phyloP scores from a whole-genome alignment of 345 rosid species.

The Salix arbutifolia region DNA sequence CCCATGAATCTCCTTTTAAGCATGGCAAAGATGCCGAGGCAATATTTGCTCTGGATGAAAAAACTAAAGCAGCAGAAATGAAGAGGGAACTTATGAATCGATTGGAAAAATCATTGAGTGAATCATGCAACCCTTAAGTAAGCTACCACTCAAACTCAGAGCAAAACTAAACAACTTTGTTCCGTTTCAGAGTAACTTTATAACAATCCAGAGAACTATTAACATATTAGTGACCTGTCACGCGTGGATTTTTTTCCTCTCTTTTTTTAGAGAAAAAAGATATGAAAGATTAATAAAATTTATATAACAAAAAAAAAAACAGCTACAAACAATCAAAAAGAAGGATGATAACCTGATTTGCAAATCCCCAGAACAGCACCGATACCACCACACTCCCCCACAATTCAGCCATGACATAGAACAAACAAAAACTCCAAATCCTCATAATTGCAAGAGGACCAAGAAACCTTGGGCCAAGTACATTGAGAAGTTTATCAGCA shows the following conservation, averaged over 20 bases:
- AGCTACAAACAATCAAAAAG: neutral
- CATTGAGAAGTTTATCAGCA: slow-evolving; percentile 68
- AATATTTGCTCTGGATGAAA: neutral
- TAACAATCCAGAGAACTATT: neutral
- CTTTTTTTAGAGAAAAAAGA: neutral
- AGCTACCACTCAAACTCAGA: neutral
- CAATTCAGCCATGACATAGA: slow-evolving; percentile 98
- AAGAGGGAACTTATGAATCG: neutral
- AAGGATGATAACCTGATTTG: slow-evolving; percentile 70
- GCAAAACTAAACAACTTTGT: neutral
- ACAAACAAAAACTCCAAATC: slow-evolving; percentile 96
- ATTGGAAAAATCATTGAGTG: neutral
- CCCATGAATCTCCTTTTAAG: neutral
- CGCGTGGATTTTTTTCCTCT: neutral
- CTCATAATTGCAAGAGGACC: slow-evolving; percentile 95
- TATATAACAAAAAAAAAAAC: neutral
- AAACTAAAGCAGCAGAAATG: neutral
- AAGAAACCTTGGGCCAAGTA: slow-evolving; percentile 85
- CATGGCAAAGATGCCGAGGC: neutral
- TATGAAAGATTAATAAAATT: neutral
- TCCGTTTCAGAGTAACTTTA: neutral
- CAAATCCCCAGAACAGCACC: slow-evolving; percentile 96
- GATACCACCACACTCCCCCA: slow-evolving; percentile 98
- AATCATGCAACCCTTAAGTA: neutral
- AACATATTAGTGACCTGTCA: neutral